Conservation (phyloP, 1,284 basidiomycete species). For the Vanrija sp. region DNA sequence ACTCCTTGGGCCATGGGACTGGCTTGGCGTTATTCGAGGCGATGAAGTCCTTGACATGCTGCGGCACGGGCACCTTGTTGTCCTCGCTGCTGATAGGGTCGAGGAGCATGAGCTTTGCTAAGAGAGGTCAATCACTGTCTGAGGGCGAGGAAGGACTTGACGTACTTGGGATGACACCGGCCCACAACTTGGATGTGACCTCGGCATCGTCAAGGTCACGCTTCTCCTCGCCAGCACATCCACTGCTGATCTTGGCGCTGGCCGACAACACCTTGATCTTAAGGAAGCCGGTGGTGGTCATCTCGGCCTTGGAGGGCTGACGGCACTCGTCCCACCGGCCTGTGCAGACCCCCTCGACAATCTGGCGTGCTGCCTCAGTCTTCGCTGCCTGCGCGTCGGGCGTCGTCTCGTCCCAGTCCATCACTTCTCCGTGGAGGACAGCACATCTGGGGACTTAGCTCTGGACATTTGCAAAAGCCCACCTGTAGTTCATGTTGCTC, state of each 20-base stretch:
- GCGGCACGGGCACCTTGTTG: too few relatives aligned
- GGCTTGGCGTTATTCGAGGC: too few relatives aligned
- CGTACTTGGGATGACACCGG: constrained; percentile 25
- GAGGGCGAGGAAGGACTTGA: neutral
- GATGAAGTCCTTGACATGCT: too few relatives aligned
- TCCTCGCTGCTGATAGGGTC: too few relatives aligned
- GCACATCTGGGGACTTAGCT: constrained; percentile 4
- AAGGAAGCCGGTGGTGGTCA: constrained; percentile 29
- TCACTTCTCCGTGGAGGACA: constrained; percentile 32
- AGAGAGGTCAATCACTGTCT: neutral
- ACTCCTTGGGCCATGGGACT: too few relatives aligned
- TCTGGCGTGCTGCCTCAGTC: constrained; percentile 4
- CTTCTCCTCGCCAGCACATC: constrained; percentile 26
- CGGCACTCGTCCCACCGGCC: constrained; percentile 27
- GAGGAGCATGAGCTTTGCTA: too few relatives aligned
- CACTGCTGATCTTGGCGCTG: constrained; percentile 28
- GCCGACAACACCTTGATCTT: constrained; percentile 29
- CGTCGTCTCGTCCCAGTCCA: constrained; percentile 17
- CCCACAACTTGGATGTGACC: constrained; percentile 20
- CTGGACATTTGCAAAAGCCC: constrained; percentile 2
- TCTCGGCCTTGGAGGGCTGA: constrained; percentile 22
- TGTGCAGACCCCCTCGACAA: constrained; percentile 23
- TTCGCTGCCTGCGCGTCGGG: constrained; percentile 1
- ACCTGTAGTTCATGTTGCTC: constrained; percentile 32
- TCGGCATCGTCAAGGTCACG: constrained; percentile 19